Conservation (phyloP, 2,329 filamentous ascomycete species). For the Sarocladium brachiariae region DNA sequence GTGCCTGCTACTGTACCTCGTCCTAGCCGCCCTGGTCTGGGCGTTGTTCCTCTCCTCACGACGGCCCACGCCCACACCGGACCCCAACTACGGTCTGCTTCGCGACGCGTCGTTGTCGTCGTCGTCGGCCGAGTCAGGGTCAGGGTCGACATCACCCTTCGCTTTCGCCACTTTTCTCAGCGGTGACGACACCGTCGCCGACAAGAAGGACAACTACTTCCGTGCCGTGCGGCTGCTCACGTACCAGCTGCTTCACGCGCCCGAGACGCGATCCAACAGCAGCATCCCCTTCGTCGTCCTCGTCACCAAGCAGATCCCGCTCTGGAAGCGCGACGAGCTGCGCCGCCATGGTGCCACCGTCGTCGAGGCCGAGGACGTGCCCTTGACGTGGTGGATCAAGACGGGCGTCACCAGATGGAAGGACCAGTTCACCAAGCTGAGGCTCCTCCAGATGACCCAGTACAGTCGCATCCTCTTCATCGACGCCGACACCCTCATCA, state of each 20-base stretch:
- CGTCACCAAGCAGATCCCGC: constrained; percentile 23
- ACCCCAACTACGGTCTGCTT: background rate
- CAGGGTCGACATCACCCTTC: background rate
- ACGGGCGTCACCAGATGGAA: constrained; percentile 31
- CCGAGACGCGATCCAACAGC: constrained; percentile 22
- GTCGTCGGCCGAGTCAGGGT: too few relatives aligned
- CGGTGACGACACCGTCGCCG: background rate
- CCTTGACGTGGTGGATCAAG: constrained; percentile 25
- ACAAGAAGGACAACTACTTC: constrained; percentile 24
- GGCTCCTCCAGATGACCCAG: constrained; percentile 31
- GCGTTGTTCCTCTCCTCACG: background rate
- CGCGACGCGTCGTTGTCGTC: background rate
- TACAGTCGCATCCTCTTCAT: constrained; percentile 35
- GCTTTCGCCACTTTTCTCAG: constrained; percentile 7
- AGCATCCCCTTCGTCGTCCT: constrained; percentile 27
- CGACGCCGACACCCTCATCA: constrained; percentile 35
- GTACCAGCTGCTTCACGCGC: constrained; percentile 33
- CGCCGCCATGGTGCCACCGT: constrained; percentile 31
- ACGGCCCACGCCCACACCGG: background rate
- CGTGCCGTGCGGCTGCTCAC: constrained; percentile 28
- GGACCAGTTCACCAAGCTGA: constrained; percentile 36
- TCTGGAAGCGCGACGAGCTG: constrained; percentile 25
- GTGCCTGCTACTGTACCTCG: background rate
- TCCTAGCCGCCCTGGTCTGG: background rate
- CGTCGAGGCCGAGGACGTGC: constrained; percentile 23